A percentile compares a stretch with the other conserved stretches of the same genome.
phyloP scores from a whole-genome alignment of 106 monocot genomes.

The Ottelia alismoides region DNA sequence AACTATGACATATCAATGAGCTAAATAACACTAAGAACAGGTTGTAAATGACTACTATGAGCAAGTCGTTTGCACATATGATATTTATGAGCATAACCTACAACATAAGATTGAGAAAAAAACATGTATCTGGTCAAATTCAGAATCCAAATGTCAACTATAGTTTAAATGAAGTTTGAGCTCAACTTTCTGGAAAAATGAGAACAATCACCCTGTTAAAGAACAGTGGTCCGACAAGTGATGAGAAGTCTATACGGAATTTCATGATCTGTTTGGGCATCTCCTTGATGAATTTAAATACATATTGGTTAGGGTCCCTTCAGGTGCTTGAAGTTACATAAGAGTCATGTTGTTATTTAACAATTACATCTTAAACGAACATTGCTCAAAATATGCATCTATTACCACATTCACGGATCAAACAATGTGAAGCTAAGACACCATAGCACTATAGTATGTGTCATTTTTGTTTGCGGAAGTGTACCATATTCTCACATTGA shows the following conservation, averaged over 20 bases:
- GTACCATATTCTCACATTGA: constrained; percentile 19
- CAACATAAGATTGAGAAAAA: constrained; percentile 1
- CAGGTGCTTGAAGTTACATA: constrained; percentile 27
- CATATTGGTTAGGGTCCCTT: constrained; percentile 26
- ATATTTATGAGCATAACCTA: constrained; percentile 60
- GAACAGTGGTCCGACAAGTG: constrained; percentile 34
- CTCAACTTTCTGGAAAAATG: constrained; percentile 50
- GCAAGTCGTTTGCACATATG: constrained; percentile 67
- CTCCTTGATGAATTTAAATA: constrained; percentile 45
- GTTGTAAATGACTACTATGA: constrained; percentile 43
- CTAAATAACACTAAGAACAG: constrained; percentile 61
- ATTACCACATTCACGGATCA: constrained; percentile 17
- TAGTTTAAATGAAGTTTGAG: background rate
- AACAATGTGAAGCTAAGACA: background rate
- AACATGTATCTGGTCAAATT: background rate
- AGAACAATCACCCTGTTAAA: constrained; percentile 41
- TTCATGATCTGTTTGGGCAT: constrained; percentile 43
- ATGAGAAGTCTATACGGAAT: constrained; percentile 24
- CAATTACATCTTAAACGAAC: background rate
- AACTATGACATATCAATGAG: constrained; percentile 46
- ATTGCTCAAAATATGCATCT: background rate
- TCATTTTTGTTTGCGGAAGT: constrained; percentile 13
- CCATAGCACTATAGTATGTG: background rate
- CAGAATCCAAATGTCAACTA: background rate
- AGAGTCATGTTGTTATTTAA: background rate